Base-by-base conservation (phyloP, 2,329 filamentous ascomycete species). In the Sclerotinia sclerotiorum region DNA sequence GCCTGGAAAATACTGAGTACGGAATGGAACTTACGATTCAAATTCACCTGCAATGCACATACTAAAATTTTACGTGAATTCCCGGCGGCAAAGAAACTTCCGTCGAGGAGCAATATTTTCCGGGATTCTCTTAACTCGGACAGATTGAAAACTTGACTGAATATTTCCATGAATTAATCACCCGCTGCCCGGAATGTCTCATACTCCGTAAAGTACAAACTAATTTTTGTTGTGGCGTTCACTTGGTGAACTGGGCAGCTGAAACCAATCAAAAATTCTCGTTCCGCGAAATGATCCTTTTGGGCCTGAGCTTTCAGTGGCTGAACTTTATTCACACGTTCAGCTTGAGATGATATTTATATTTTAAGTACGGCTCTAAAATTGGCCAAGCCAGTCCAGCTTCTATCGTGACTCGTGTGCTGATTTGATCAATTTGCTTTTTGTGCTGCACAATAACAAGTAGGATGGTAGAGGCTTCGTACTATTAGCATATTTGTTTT, bases 201-300 rank as follows among this genome's bases (percentile, higher is more conserved):
- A 51, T n/a, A 35, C 35, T 35, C 35, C 35, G 35, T 35, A 35
- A 51, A 39, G 7, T 35, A 35, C 24, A 24, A 24, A 60, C 24
- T 24, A 39, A 32, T 51, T 39, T 51, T 27, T 29, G 39, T 49
- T 10, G 60, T 62, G 60, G 46, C 29, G 46, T 51, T 62, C 29
- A 51, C 8, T 29, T 63, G 39, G 60, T 51, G 3, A 52, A 39
- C 21, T 63, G 29, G n/a, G 51, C 60, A 51, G 60, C 60, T 63
- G 60, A 51, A 63, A 63, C 46, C 60, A 51, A 63, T 63, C n/a
- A 51, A 21, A 63, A 51, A 39, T 13, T 42, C 2, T n/a, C 32
- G n/a, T 51, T 32, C 29, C 21, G 46, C 46, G 17, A 51, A 39
- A 4, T 62, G n/a, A 51, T 27, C 44, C 21, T 21, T 39, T 5